Conservation (phyloP, 495 filamentous ascomycete species). For the Aspergillus panamensis region DNA sequence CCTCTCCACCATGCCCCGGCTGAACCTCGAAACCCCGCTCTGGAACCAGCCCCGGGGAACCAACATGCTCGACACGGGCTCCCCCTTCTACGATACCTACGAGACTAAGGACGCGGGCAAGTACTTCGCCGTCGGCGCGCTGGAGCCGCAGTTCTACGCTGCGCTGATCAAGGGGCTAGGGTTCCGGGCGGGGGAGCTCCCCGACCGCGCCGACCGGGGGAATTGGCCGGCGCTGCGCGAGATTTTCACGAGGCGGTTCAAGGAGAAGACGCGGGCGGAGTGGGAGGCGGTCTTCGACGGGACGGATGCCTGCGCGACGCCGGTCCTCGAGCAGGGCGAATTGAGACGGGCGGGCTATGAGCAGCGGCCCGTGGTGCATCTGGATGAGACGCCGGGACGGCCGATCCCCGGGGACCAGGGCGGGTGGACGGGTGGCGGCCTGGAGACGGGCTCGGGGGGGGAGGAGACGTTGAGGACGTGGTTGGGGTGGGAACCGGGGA, state of each 20-base stretch:
- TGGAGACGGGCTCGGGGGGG: constrained; percentile 68
- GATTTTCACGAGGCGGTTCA: constrained; percentile 62
- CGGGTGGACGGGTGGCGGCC: constrained; percentile 57
- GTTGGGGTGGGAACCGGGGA: constrained; percentile 72
- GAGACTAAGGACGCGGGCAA: constrained; percentile 71
- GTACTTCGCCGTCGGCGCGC: constrained; percentile 85
- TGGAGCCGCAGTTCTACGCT: constrained; percentile 82
- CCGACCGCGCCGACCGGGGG: constrained; percentile 49
- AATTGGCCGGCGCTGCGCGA: constrained; percentile 64
- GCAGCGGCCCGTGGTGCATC: constrained; percentile 69
- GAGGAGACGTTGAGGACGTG: constrained; percentile 66
- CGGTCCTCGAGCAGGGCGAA: constrained; percentile 72
- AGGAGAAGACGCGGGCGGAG: constrained; percentile 67
- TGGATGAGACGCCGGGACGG: constrained; percentile 61
- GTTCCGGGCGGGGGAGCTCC: constrained; percentile 50
- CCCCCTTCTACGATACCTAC: constrained; percentile 86
- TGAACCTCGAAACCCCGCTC: constrained; percentile 52
- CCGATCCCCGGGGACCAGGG: constrained; percentile 56
- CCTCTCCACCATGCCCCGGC: constrained; percentile 69
- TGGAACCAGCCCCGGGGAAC: constrained; percentile 64
- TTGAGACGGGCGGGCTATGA: constrained; percentile 65
- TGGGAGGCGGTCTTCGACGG: constrained; percentile 87
- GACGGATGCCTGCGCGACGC: constrained; percentile 88
- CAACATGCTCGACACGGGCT: constrained; percentile 79
- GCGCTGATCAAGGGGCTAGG: constrained; percentile 62